Evolutionary conservation across 257 asterid species (phyloP).

Genomic region (Cynanchum wilfordii): DNA sequence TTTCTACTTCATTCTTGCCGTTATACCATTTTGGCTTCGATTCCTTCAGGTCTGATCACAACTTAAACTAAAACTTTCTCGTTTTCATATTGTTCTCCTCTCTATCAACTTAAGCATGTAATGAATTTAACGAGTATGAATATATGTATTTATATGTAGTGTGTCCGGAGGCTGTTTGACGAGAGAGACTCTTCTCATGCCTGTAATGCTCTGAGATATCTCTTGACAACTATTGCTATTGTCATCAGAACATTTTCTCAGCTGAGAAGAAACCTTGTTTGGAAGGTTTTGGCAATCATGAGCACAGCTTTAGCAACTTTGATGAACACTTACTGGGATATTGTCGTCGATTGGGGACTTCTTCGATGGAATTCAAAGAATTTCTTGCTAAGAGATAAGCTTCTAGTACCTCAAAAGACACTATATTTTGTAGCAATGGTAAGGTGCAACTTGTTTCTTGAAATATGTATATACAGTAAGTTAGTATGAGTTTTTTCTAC

Average conservation of each 20-base stretch:
- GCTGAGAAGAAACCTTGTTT: conserved; percentile 37
- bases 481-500: background rate
- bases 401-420: conserved; percentile 41
- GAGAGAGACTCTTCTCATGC: conserved; percentile 54
- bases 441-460: conserved; percentile 6
- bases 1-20: conserved; percentile 64
- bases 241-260: conserved; percentile 63
- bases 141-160: conserved; percentile 34
- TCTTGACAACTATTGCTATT: conserved; percentile 70
- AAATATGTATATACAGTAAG: background rate
- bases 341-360: conserved; percentile 83
- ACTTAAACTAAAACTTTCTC: background rate
- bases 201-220: conserved; percentile 62
- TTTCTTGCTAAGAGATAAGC: conserved; percentile 59
- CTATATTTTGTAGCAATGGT: conserved; percentile 74
- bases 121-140: too few species aligned
- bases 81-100: background rate
- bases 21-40: conserved; percentile 79
- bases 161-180: conserved; percentile 67
- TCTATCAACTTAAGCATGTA: background rate
- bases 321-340: conserved; percentile 75
- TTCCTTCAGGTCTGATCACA: conserved; percentile 60
- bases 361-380: conserved; percentile 59
- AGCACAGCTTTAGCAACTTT: conserved; percentile 55
- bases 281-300: conserved; percentile 60